These are phyloP conservation scores for Vaccinium darrowii DNA, from an alignment of 148 eudicot genomes.

Conservation along the genomic window DNA sequence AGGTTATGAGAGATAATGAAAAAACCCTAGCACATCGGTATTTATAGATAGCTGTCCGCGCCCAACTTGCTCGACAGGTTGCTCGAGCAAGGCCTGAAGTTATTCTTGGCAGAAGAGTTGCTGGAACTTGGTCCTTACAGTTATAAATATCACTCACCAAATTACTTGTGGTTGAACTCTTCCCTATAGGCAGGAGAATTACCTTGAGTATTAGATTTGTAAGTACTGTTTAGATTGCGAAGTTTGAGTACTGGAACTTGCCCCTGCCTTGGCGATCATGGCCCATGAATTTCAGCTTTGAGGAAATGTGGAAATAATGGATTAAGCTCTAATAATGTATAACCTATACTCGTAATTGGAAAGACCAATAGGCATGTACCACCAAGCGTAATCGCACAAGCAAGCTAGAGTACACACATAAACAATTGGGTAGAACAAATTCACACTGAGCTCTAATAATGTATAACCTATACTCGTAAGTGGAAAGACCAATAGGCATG, in stretches of 20 bases:
- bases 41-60: too few relatives aligned
- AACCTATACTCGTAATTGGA: background rate
- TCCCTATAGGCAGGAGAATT: background rate
- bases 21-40: too few relatives aligned
- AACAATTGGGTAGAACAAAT: too few relatives aligned
- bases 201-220: background rate
- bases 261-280: background rate
- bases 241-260: background rate
- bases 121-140: too few relatives aligned
- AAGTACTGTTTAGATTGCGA: background rate
- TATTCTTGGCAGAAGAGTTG: too few relatives aligned
- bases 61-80: too few relatives aligned
- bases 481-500: background rate
- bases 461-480: background rate
- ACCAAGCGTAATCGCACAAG: background rate
- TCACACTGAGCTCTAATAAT: background rate
- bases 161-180: background rate
- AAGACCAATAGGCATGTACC: background rate
- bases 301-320: background rate
- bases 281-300: background rate
- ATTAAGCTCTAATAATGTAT: background rate
- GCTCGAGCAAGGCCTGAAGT: too few relatives aligned
- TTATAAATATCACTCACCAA: background rate
- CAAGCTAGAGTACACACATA: background rate
- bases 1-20: too few relatives aligned